Conservation (phyloP, 768 basidiomycete species). For the Trametes cubensis region DNA sequence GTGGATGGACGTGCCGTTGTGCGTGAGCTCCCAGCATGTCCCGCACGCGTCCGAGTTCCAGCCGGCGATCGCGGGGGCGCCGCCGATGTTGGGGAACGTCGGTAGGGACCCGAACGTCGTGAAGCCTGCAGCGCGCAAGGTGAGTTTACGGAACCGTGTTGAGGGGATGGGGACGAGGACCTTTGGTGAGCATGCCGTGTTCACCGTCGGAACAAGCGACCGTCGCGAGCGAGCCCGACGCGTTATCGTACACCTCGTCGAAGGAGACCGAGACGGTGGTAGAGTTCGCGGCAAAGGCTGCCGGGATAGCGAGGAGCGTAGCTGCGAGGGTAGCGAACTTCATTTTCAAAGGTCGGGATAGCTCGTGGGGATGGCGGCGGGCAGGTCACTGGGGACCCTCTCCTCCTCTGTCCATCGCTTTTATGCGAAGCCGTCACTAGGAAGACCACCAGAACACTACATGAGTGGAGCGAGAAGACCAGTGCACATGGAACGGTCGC, state of each 20-base stretch:
- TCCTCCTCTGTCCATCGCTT: neutral
- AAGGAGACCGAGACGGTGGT: slow-evolving; percentile 37
- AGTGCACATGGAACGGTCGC: neutral
- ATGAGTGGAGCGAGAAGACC: slow-evolving; percentile 3
- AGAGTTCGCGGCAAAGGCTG: slow-evolving; percentile 8
- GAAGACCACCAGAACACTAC: neutral
- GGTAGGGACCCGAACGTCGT: slow-evolving; percentile 56
- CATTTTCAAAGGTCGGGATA: slow-evolving; percentile 6
- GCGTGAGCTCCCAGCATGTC: slow-evolving; percentile 62
- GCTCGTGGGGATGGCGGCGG: neutral
- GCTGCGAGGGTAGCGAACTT: slow-evolving; percentile 22
- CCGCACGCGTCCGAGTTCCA: slow-evolving; percentile 60
- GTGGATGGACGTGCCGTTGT: slow-evolving; percentile 44
- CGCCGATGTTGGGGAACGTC: slow-evolving; percentile 62
- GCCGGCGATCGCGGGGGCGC: slow-evolving; percentile 49
- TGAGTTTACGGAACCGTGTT: no score
- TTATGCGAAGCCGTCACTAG: neutral
- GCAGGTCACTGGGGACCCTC: neutral
- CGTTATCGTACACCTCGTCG: slow-evolving; percentile 58
- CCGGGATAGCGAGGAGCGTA: slow-evolving; percentile 16
- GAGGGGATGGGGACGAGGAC: slow-evolving; percentile 1
- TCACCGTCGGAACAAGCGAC: slow-evolving; percentile 57
- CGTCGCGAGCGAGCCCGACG: slow-evolving; percentile 40
- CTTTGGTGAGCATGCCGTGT: slow-evolving; percentile 48
- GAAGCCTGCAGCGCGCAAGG: slow-evolving; percentile 44